phyloP scores from a whole-genome alignment of 192 early-diverging fungal genomes.

The Backusella macrospora region DNA sequence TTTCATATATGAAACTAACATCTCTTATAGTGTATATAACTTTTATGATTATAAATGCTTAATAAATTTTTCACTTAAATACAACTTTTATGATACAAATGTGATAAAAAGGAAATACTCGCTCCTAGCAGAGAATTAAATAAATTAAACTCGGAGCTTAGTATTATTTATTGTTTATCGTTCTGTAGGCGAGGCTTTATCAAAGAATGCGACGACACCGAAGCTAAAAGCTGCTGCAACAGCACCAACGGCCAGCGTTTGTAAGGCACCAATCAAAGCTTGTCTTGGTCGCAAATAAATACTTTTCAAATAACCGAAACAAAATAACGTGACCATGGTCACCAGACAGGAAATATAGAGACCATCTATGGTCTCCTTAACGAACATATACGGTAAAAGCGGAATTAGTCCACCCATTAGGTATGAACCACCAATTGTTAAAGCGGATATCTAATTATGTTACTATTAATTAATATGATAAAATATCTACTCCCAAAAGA shows the following conservation, averaged over 20 bases:
- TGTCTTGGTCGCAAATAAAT: slow-evolving; percentile 38
- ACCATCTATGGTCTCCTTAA: slow-evolving; percentile 38
- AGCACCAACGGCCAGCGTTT: slow-evolving; percentile 46
- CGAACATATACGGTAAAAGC: slow-evolving; percentile 56
- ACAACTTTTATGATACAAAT: background rate
- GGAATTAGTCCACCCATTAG: slow-evolving; percentile 63
- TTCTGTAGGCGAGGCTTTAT: slow-evolving; percentile 7
- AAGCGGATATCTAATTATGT: slow-evolving; percentile 45
- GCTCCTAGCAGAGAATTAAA: background rate
- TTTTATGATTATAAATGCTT: too few species aligned
- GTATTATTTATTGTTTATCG: background rate
- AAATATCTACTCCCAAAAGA: background rate
- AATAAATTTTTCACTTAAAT: too few species aligned
- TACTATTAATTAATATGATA: background rate
- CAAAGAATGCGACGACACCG: slow-evolving; percentile 27
- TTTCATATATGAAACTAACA: too few species aligned
- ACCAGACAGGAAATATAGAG: slow-evolving; percentile 48
- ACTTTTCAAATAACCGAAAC: slow-evolving; percentile 54
- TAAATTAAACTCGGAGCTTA: background rate
- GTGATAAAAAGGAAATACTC: background rate
- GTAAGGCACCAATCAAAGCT: slow-evolving; percentile 40
- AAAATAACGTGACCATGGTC: slow-evolving; percentile 52
- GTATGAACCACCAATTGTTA: slow-evolving; percentile 61
- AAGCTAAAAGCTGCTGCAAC: slow-evolving; percentile 44
- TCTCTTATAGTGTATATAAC: too few species aligned